Evolutionary conservation across 2,329 filamentous ascomycete species (phyloP).

Genomic region (Podosphaera leucotricha): DNA sequence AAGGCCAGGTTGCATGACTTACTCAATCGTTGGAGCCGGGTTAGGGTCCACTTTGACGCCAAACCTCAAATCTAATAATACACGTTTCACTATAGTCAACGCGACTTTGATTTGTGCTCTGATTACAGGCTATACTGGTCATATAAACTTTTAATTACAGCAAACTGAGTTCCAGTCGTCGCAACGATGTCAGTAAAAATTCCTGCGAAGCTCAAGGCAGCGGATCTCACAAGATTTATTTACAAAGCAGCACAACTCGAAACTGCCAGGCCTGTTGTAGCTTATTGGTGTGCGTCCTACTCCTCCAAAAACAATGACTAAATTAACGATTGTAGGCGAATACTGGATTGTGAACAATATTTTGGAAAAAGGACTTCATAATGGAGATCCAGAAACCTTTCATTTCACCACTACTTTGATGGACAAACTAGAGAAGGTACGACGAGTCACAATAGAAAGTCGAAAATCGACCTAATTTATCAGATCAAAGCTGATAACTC

Average conservation of each 20-base stretch:
- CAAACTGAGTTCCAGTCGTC: neutral
- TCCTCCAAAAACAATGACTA: neutral
- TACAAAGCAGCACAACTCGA: conserved; percentile 67
- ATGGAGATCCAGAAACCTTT: conserved; percentile 51
- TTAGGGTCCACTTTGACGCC: neutral
- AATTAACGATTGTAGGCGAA: conserved; percentile 33
- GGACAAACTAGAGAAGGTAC: conserved; percentile 67
- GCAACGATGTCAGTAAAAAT: conserved; percentile 45
- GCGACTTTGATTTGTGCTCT: neutral
- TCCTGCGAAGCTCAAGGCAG: conserved; percentile 49
- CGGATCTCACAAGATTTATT: conserved; percentile 68
- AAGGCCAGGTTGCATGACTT: neutral
- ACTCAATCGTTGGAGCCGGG: neutral
- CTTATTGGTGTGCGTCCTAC: conserved; percentile 68
- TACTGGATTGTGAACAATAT: conserved; percentile 91
- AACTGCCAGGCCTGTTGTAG: conserved; percentile 60
- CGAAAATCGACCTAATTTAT: neutral
- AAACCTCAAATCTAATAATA: neutral
- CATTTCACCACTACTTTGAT: conserved; percentile 64
- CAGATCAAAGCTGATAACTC: conserved; percentile 50
- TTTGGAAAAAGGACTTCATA: conserved; percentile 57
- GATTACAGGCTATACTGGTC: neutral
- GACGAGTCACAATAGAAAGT: neutral
- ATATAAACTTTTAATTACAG: neutral
- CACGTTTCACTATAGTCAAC: neutral